These are phyloP conservation scores for Boletus edulis DNA, from an alignment of 768 basidiomycete species.

Conservation along the genomic window DNA sequence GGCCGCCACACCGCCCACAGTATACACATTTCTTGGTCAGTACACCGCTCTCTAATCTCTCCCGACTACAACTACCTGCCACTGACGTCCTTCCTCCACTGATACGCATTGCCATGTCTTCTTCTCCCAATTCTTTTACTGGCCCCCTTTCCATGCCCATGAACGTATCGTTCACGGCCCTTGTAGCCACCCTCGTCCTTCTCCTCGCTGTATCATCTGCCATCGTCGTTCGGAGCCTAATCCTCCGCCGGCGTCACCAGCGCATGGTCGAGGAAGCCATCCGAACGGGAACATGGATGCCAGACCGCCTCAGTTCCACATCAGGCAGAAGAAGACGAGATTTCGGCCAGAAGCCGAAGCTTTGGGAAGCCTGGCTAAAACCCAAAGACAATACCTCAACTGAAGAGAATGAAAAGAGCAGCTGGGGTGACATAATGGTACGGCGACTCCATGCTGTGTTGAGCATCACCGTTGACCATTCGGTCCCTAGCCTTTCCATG, in stretches of 20 bases:
- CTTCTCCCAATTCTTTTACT: neutral
- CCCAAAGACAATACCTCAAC: conserved; percentile 7
- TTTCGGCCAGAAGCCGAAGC: conserved; percentile 29
- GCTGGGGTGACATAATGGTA: conserved; percentile 32
- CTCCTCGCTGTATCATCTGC: conserved; percentile 66
- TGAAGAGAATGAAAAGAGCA: conserved; percentile 17
- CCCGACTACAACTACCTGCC: neutral
- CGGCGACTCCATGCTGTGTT: neutral
- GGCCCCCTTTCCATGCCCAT: conserved; percentile 1
- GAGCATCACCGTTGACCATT: neutral
- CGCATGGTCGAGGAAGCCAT: conserved; percentile 62
- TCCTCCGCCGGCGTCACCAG: conserved; percentile 61
- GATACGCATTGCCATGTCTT: conserved; percentile 16
- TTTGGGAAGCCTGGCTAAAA: conserved; percentile 31
- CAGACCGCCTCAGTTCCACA: conserved; percentile 20
- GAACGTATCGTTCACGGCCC: conserved; percentile 39
- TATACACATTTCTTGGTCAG: conserved; percentile 34
- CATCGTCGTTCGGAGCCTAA: conserved; percentile 61
- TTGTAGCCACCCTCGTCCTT: conserved; percentile 62
- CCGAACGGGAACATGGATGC: conserved; percentile 59
- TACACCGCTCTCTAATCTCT: neutral
- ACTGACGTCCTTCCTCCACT: neutral
- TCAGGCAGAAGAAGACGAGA: conserved; percentile 23
- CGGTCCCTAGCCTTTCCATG: conserved; percentile 23
- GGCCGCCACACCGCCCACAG: conserved; percentile 12